Conservation (phyloP, 2,329 filamentous ascomycete genomes). For the Sphaerulina populicola region DNA sequence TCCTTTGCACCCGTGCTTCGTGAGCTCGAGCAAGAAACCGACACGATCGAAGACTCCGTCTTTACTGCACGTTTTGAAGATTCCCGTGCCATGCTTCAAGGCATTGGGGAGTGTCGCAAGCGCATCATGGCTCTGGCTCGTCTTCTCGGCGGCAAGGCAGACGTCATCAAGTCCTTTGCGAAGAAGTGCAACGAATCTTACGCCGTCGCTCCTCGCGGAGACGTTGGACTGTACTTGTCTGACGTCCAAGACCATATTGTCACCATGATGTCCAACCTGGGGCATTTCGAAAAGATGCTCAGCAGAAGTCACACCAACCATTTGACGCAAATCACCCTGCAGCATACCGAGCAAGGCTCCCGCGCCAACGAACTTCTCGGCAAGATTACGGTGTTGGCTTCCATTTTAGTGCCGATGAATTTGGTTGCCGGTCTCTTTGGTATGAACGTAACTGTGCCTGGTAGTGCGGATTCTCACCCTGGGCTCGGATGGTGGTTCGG, state of each 20-base stretch:
- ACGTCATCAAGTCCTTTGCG: conserved; percentile 93
- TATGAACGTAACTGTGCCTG: conserved; percentile 77
- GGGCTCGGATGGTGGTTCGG: conserved; percentile 52
- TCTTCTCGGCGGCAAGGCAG: conserved; percentile 91
- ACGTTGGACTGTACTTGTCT: conserved; percentile 91
- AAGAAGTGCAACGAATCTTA: conserved; percentile 99
- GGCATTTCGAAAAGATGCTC: conserved; percentile 96
- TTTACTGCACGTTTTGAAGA: conserved; percentile 88
- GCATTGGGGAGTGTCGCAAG: conserved; percentile 84
- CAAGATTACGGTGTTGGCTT: conserved; percentile 90
- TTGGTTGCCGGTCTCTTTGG: conserved; percentile 79
- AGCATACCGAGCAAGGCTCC: conserved; percentile 81
- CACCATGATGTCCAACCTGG: conserved; percentile 95
- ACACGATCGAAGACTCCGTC: conserved; percentile 89
- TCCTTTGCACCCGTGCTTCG: conserved; percentile 84
- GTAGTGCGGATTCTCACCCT: conserved; percentile 34
- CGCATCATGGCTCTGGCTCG: conserved; percentile 91
- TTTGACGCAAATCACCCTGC: conserved; percentile 84
- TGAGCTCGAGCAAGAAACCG: conserved; percentile 78
- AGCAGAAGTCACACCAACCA: conserved; percentile 93
- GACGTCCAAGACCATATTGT: conserved; percentile 99
- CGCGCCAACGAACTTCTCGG: conserved; percentile 80
- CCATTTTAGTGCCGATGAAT: conserved; percentile 92
- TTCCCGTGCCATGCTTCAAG: conserved; percentile 74
- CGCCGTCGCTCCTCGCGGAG: conserved; percentile 86